Conservation (phyloP, 2,329 filamentous ascomycete genomes). For the Colletotrichum phormii region DNA sequence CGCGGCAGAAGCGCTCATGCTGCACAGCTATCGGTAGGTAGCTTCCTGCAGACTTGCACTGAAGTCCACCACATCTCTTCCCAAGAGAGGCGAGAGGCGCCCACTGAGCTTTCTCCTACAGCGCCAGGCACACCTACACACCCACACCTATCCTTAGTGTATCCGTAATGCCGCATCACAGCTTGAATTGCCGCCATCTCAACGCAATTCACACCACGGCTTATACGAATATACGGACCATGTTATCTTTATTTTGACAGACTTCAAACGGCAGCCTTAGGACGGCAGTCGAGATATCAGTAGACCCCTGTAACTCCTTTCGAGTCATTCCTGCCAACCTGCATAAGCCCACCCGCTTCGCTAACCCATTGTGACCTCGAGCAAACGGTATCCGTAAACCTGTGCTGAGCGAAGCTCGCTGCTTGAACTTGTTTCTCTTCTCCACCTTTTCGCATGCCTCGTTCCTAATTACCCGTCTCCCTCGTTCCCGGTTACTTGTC, state of each 20-base stretch:
- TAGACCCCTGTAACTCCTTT: slow-evolving; percentile 13
- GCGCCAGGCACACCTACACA: slow-evolving; percentile 11
- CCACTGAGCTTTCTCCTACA: slow-evolving; percentile 18
- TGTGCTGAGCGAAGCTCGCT: not conserved
- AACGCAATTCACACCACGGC: not conserved
- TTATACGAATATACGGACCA: not conserved
- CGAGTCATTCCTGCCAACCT: slow-evolving; percentile 25
- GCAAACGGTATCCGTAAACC: not conserved
- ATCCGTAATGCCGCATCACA: not conserved
- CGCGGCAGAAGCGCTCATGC: slow-evolving; percentile 3
- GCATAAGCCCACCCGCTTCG: slow-evolving; percentile 2
- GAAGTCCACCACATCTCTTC: not conserved
- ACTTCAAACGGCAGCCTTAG: not conserved
- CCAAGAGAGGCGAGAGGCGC: not conserved
- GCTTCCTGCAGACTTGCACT: not conserved
- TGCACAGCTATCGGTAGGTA: not conserved
- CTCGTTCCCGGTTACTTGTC: not conserved
- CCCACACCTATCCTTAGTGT: not conserved
- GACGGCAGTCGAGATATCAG: slow-evolving; percentile 15
- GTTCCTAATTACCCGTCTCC: not conserved
- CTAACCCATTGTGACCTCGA: slow-evolving; percentile 5
- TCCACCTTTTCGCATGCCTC: slow-evolving; percentile 19
- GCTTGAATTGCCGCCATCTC: slow-evolving; percentile 3
- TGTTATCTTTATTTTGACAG: not conserved
- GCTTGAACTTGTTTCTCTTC: slow-evolving; percentile 2